A percentile compares a stretch with the other conserved stretches of the same genome.
phyloP scores from a whole-genome alignment of 176 grass and related monocot species.

The Eragrostis nindensis region DNA sequence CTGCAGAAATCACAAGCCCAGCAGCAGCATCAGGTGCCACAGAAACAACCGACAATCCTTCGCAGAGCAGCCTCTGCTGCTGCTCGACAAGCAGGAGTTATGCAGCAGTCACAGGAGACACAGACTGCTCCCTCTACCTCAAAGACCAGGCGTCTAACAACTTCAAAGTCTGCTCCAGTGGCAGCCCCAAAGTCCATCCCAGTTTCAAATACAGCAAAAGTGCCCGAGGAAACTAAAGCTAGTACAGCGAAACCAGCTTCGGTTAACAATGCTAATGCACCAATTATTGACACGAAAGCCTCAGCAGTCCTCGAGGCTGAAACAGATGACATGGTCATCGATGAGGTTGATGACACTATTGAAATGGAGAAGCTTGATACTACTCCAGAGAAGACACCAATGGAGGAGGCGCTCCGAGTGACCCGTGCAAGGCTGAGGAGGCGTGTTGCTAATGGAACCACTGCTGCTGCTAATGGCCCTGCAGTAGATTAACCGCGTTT shows the following conservation, averaged over 20 bases:
- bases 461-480: constrained; percentile 22
- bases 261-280: not conserved
- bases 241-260: not conserved
- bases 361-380: constrained; percentile 19
- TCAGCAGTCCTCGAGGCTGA: constrained; percentile 18
- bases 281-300: constrained; percentile 12
- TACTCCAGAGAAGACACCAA: constrained; percentile 41
- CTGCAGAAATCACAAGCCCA: not conserved
- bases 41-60: constrained; percentile 9
- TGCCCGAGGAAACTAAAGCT: not conserved
- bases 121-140: constrained; percentile 14
- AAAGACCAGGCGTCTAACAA: constrained; percentile 22
- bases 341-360: not conserved
- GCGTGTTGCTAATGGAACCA: constrained; percentile 35
- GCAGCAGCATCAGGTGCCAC: constrained; percentile 23
- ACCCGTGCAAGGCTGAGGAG: constrained; percentile 53
- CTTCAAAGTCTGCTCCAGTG: constrained; percentile 26
- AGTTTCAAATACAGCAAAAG: not conserved
- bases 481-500: not conserved
- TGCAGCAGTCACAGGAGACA: constrained; percentile 34
- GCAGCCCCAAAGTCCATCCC: constrained; percentile 22
- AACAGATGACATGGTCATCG: constrained; percentile 27
- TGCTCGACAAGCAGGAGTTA: not conserved
- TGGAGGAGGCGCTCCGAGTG: constrained; percentile 59
- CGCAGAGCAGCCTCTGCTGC: constrained; percentile 25